Evolutionary conservation across 305 asterid genomes (phyloP).

Genomic region (Stenogyne calaminthoides): DNA sequence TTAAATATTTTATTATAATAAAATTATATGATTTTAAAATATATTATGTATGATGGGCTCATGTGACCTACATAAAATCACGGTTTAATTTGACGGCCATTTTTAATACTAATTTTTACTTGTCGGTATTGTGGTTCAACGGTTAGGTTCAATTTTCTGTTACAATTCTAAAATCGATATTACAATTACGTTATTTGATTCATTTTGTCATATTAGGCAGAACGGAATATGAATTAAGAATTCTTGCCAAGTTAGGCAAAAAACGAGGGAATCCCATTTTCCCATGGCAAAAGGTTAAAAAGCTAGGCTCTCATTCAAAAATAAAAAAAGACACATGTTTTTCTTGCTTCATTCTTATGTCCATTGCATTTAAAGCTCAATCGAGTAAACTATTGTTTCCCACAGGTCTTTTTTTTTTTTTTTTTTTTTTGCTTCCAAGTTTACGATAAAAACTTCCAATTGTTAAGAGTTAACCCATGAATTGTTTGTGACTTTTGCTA

Average conservation of each 20-base stretch:
- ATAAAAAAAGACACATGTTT: background rate
- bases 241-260: slow-evolving; percentile 22
- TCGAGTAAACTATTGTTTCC: background rate
- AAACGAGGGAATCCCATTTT: background rate
- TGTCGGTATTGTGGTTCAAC: too few relatives aligned
- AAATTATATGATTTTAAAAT: too few relatives aligned
- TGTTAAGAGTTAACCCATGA: too few relatives aligned
- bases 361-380: background rate
- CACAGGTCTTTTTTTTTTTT: background rate
- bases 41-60: too few relatives aligned
- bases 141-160: too few relatives aligned
- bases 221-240: too few relatives aligned
- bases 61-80: background rate
- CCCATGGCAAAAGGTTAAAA: slow-evolving; percentile 2
- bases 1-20: too few relatives aligned
- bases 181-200: too few relatives aligned
- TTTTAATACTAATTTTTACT: background rate
- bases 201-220: too few relatives aligned
- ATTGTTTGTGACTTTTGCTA: too few relatives aligned
- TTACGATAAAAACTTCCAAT: background rate
- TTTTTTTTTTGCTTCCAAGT: background rate
- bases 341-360: background rate
- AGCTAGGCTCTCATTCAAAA: background rate
- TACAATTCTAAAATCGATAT: too few relatives aligned
- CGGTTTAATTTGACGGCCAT: background rate